phyloP scores from a whole-genome alignment of 768 basidiomycete species.

The Tylopilus intermedius region DNA sequence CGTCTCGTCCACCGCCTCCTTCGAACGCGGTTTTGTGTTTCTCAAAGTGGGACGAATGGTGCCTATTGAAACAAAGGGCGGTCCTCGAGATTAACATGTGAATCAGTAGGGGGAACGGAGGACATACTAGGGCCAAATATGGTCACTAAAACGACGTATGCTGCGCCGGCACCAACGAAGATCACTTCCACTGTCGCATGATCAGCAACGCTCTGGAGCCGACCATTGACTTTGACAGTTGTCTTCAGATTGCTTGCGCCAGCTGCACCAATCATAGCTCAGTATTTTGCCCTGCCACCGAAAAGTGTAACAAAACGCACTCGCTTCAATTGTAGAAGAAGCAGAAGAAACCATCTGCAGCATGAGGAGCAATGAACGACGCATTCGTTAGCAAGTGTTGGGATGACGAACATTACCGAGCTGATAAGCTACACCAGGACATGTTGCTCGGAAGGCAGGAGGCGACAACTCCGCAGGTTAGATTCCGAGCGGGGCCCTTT shows the following conservation, averaged over 20 bases:
- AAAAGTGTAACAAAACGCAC: slow-evolving; percentile 8
- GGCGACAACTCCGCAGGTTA: slow-evolving; percentile 82
- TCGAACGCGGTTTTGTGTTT: slow-evolving; percentile 75
- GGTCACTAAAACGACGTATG: slow-evolving; percentile 69
- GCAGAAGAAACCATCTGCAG: slow-evolving; percentile 61
- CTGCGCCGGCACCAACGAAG: slow-evolving; percentile 75
- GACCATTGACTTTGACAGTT: slow-evolving; percentile 39
- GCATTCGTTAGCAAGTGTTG: background rate
- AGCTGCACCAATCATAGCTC: slow-evolving; percentile 32
- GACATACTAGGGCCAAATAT: slow-evolving; percentile 73
- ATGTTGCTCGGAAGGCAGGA: slow-evolving; percentile 83
- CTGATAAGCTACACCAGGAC: slow-evolving; percentile 83
- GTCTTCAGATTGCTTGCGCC: slow-evolving; percentile 55
- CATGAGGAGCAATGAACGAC: background rate
- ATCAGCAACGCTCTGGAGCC: slow-evolving; percentile 43
- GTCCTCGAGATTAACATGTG: background rate
- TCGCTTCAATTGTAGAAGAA: slow-evolving; percentile 49
- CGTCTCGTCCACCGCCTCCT: slow-evolving; percentile 59
- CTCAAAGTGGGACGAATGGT: slow-evolving; percentile 81
- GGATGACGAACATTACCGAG: slow-evolving; percentile 52
- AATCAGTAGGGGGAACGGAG: background rate
- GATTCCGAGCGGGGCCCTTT: slow-evolving; percentile 39
- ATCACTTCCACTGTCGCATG: slow-evolving; percentile 86
- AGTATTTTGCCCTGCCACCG: background rate
- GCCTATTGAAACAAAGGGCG: slow-evolving; percentile 33